Conservation (phyloP, 2,329 filamentous ascomycete genomes). For the Seiridium unicorne region DNA sequence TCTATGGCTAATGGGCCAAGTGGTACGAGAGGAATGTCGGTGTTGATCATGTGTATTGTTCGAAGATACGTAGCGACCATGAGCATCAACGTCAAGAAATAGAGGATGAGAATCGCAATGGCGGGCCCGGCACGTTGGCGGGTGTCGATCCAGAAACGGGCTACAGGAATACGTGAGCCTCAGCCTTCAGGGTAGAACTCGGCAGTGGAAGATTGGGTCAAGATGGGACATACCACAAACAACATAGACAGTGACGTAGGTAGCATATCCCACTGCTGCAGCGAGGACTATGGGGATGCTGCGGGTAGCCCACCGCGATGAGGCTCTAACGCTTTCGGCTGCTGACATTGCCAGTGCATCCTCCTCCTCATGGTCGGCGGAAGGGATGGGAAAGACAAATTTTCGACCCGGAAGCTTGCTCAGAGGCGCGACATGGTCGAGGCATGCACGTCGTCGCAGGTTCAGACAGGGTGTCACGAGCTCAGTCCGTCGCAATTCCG, state of each 20-base stretch:
- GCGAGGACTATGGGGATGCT: conserved; percentile 70
- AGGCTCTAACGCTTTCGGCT: conserved; percentile 35
- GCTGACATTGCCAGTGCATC: conserved; percentile 27
- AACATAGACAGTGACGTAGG: conserved; percentile 67
- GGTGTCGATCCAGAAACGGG: conserved; percentile 65
- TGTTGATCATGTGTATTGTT: conserved; percentile 64
- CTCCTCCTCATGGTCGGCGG: conserved; percentile 6
- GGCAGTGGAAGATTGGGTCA: background rate
- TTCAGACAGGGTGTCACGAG: conserved; percentile 1
- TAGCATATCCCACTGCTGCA: conserved; percentile 65
- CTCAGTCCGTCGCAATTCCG: conserved; percentile 1
- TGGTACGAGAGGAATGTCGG: conserved; percentile 72
- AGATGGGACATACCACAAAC: conserved; percentile 59
- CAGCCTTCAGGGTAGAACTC: background rate
- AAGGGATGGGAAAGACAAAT: background rate
- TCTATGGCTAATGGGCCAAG: conserved; percentile 46
- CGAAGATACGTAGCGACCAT: conserved; percentile 69
- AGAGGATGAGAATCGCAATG: conserved; percentile 68
- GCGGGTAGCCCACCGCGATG: conserved; percentile 59
- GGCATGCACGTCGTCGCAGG: background rate
- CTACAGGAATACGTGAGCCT: conserved; percentile 35
- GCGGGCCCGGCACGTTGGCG: conserved; percentile 54
- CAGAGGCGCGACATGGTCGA: background rate
- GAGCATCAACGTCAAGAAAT: conserved; percentile 68
- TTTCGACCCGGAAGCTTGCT: background rate